Evolutionary conservation across 2,329 filamentous ascomycete genomes (phyloP), one percentile per base, ranked within the genome.

Genomic region (Sclerotiophoma versabilis): DNA sequence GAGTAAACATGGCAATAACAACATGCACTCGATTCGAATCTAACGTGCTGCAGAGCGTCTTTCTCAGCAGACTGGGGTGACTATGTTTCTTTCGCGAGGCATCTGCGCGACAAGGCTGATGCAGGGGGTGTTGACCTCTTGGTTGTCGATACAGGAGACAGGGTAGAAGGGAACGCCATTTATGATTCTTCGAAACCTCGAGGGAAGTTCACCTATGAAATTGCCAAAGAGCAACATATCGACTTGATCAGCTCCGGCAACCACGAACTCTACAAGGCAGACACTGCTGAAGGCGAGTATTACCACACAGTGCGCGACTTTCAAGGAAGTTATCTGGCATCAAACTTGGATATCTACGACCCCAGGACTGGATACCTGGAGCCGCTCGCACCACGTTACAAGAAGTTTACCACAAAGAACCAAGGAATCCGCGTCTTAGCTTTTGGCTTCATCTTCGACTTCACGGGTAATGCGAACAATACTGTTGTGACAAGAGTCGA

Each of bases 61-160:
- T 99, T 96, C 76, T 93, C 91, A 6, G 93, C 92, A 39, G 95
- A 99, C 75, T 98, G 95, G 92, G 95, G 95, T 54, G 95, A 99
- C 77, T 99, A 98, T 76, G 84, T 98, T 66, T 97, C 93, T 6
- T 97, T 99, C 71, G 86, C 92, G 27, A 81, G 88, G 29, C 92
- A 93, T 71, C 86, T 99, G 81, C 89, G 86, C 50, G 83, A 86
- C 62, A 87, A 85, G 69, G 92, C 92, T 49, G 90, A 97, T 69
- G 84, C 86, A 1, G 82, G 88, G 47, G 92, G 92, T 37, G 85
- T 85, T 23, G 95, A 99, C 72, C 80, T 99, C 14, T 79, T 99
- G n/a, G 80, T 99, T n/a, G 81, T 99, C 59, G 95, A 99, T 73
- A 97, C 93, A 0, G 95, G 95, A 56, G 95, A 98, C 70, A 85